Conservation (phyloP, 2,329 filamentous ascomycete species). For the Colletotrichum phormii region DNA sequence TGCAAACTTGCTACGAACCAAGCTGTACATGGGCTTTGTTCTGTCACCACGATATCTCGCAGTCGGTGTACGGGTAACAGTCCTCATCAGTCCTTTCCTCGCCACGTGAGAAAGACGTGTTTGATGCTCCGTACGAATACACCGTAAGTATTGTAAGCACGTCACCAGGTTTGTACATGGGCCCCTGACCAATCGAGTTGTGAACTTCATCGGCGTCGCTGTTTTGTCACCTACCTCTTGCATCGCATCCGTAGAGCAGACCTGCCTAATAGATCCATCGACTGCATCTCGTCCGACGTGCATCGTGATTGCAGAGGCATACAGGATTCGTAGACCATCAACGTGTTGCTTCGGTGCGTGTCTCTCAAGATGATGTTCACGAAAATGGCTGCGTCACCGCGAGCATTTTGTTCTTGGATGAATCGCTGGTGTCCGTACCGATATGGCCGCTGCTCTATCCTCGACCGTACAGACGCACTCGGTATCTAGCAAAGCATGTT, state of each 20-base stretch:
- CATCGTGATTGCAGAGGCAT: not conserved
- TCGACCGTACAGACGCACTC: no score
- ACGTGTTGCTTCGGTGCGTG: not conserved
- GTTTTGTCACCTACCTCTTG: constrained; percentile 4
- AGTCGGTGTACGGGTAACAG: not conserved
- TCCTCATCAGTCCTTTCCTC: not conserved
- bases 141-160: not conserved
- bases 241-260: constrained; percentile 4
- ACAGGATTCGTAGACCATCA: not conserved
- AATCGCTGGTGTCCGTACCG: constrained; percentile 1
- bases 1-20: no score
- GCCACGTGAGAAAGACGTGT: not conserved
- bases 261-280: constrained; percentile 1
- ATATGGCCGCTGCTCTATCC: not conserved
- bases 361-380: not conserved
- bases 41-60: not conserved
- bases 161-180: not conserved
- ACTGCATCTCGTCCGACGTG: constrained; percentile 1
- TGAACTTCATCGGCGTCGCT: not conserved
- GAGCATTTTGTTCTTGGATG: constrained; percentile 14
- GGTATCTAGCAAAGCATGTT: not conserved
- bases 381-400: not conserved
- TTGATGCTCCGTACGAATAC: not conserved
- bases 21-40: no score
- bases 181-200: not conserved